Base-by-base conservation (phyloP, 257 asterid species). In the Haberlea rhodopensis region DNA sequence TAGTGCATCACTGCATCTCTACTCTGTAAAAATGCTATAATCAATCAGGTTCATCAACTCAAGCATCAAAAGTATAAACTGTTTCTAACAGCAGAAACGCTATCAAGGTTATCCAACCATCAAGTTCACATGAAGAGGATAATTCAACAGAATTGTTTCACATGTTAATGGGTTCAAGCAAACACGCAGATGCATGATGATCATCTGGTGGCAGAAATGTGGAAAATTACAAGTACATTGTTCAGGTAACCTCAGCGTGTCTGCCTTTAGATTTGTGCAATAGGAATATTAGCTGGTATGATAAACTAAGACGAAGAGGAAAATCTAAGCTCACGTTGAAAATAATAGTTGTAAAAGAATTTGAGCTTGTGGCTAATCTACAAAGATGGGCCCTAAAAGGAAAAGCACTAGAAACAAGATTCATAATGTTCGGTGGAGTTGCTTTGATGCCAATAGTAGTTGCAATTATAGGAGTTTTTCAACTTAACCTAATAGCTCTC, bases 31-130 rank as follows among this genome's bases (percentile, higher is more conserved):
- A 57, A 16, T 51, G 59, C 26, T 74, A 40, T 16, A 52, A 37
- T 43, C 27, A 54, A 66, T 54, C 45, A 58, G 53, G 31, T 60
- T n/a, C 68, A 63, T 32, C 71, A 66, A 62, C 8, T 43, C 48
- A 37, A 37, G 5, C 48, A 37, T 37, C n/a, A 11, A 37, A 37
- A 32, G 2, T 37, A 29, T 37, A 11, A n/a, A 3, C 48, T 9
- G 16, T 10, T 29, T 37, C 18, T 37, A 3, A 37, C n/a, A 13
- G 48, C 18, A 13, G 48, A 37, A n/a, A 10, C 18, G 1, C 48
- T 11, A 37, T 13, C 15, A 37, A 37, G n/a, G 48, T 37, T 18
- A 37, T 37, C 48, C 18, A 13, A 37, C 48, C 48, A 37, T 37
- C 48, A 37, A 37, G 48, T 37, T 37, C 18, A 37, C n/a, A 37